Evolutionary conservation across 1,284 basidiomycete species (phyloP).

Genomic region (Athelia sp.): DNA sequence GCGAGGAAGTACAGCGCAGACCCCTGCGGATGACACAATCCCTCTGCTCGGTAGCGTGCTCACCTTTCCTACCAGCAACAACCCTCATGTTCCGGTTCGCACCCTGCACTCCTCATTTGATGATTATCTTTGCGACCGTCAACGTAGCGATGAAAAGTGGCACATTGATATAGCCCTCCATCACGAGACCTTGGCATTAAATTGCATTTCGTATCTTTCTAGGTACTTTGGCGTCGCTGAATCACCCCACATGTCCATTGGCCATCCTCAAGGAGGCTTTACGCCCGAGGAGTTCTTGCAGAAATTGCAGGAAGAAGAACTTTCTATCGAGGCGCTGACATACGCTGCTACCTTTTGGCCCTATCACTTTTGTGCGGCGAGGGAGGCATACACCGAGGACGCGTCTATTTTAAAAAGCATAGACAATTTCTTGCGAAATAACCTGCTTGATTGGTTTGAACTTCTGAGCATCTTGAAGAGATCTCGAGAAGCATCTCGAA

Average conservation of each 20-base stretch:
- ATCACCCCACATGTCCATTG: too few species aligned
- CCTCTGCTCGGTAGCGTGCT: too few species aligned
- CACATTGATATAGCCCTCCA: constrained; percentile 22
- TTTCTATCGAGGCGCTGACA: constrained; percentile 17
- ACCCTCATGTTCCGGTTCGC: constrained; percentile 21
- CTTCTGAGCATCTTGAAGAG: constrained; percentile 22
- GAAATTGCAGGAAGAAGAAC: constrained; percentile 7
- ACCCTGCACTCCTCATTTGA: constrained; percentile 27
- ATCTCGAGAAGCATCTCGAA: constrained; percentile 25
- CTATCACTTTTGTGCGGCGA: constrained; percentile 18
- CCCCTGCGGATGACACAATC: constrained; percentile 12
- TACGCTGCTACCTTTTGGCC: constrained; percentile 22
- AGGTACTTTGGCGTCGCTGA: too few species aligned
- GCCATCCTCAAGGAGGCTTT: too few species aligned
- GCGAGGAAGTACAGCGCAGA: constrained; percentile 18
- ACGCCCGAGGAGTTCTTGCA: background rate
- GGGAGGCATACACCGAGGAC: too few species aligned
- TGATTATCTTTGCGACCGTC: constrained; percentile 24
- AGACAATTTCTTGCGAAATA: constrained; percentile 14
- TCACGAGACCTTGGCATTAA: too few species aligned
- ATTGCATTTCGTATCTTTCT: too few species aligned
- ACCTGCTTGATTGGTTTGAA: constrained; percentile 28
- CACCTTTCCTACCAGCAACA: constrained; percentile 18
- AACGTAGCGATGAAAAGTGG: constrained; percentile 21
- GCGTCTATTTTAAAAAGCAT: constrained; percentile 8